A percentile compares a stretch with the other conserved stretches of the same genome.
phyloP scores from a whole-genome alignment of 345 rosid species.

The Ceriops zippeliana region DNA sequence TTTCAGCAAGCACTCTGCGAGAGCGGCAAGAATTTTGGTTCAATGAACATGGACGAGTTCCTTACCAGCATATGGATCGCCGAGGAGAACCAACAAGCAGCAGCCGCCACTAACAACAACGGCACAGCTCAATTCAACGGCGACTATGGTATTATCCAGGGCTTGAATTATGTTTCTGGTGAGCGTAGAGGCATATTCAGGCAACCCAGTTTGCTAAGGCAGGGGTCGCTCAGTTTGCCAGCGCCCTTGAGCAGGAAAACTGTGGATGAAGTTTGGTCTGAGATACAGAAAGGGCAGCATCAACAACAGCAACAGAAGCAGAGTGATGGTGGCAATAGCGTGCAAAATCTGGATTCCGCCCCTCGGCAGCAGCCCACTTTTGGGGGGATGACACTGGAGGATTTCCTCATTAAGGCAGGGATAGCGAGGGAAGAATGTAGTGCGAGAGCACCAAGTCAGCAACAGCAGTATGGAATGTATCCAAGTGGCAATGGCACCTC shows the following conservation, averaged over 20 bases:
- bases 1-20: slow-evolving; percentile 70
- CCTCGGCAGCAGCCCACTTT: slow-evolving; percentile 63
- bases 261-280: slow-evolving; percentile 96
- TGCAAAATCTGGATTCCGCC: slow-evolving; percentile 32
- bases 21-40: slow-evolving; percentile 79
- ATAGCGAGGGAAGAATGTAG: slow-evolving; percentile 54
- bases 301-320: slow-evolving; percentile 16
- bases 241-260: slow-evolving; percentile 68
- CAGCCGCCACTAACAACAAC: slow-evolving; percentile 4
- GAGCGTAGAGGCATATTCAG: slow-evolving; percentile 16
- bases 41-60: slow-evolving; percentile 98
- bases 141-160: not conserved
- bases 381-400: slow-evolving; percentile 90
- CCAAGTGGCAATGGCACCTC: slow-evolving; percentile 30
- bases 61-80: slow-evolving; percentile 86
- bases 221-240: slow-evolving; percentile 62
- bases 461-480: slow-evolving; percentile 40
- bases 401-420: slow-evolving; percentile 83
- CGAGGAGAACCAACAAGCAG: slow-evolving; percentile 60
- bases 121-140: not conserved
- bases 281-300: slow-evolving; percentile 49
- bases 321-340: slow-evolving; percentile 10
- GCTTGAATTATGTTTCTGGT: slow-evolving; percentile 1
- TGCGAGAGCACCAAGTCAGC: slow-evolving; percentile 27
- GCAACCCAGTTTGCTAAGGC: slow-evolving; percentile 60